Evolutionary conservation across 306 rosid genomes (phyloP), one percentile per base, ranked within the genome.

Genomic region (Vigna angularis): DNA sequence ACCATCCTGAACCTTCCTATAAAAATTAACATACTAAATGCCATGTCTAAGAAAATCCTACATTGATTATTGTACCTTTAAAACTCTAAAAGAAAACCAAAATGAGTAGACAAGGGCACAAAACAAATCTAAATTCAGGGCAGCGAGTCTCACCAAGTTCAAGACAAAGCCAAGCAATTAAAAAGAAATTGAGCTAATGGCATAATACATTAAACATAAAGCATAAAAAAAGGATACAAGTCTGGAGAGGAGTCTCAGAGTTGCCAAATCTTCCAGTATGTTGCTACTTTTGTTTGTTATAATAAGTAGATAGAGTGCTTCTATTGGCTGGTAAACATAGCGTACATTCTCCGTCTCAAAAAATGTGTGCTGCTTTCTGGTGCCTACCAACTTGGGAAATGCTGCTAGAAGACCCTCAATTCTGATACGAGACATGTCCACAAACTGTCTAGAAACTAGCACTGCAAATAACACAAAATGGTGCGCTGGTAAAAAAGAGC

Each of bases 211-310:
- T 44, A 75, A 76, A 64, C 45, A 79, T 15, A 74, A 47, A 78
- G 69, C 73, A 45, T 47, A 17, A 40, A 47, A 81, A 82, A 83
- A 86, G 93, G 92, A 95, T 95, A 92, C 98, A 59, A 95, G 97
- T 89, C 91, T 95, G 20, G 99, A 95, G 65, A 95, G 93, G 48
- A 91, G 88, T 81, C 99, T 86, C 81, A 95, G 82, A 57, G 98
- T 95, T 70, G 90, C 92, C 89, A 95, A 83, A 87, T 95, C 99
- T 82, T 95, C 97, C 73, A 95, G 83, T 72, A 95, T 93, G 83
- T 95, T 93, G 89, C 99, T 95, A 87, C 88, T 97, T 78, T 95
- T 95, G 89, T 93, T 95, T 40, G 99, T 95, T 14, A 95, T 93
- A 51, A 95, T 93, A 55, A 95, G 97, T 90, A 95, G 85, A 85